Evolutionary conservation across 345 rosid species (phyloP).

Genomic region (Acer negundo): DNA sequence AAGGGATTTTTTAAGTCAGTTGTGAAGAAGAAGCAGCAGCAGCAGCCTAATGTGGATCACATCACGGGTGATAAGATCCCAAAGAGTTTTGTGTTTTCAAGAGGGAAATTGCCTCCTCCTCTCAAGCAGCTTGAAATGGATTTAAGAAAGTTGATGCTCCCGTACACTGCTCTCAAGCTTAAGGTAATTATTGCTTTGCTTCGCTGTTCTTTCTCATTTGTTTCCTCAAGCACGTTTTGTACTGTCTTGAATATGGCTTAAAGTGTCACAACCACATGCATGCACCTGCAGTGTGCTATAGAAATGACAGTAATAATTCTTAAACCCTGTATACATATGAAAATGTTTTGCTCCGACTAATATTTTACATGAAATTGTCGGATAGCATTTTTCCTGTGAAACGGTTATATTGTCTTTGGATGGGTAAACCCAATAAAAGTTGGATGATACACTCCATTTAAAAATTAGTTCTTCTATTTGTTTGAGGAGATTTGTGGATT

Average conservation of each 20-base stretch:
- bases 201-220: not conserved
- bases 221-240: not conserved
- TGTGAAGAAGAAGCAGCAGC: constrained; percentile 46
- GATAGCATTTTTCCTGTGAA: not conserved
- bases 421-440: not conserved
- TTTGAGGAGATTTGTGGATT: not conserved
- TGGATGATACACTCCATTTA: not conserved
- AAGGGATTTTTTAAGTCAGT: constrained; percentile 64
- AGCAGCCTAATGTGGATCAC: constrained; percentile 54
- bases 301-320: not conserved
- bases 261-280: not conserved
- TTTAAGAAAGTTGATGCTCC: constrained; percentile 92
- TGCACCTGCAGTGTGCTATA: not conserved
- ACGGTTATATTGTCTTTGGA: not conserved
- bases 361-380: not conserved
- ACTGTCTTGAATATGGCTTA: not conserved
- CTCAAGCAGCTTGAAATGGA: constrained; percentile 87
- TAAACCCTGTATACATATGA: not conserved
- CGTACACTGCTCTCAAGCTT: constrained; percentile 86
- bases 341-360: not conserved
- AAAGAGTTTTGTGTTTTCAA: constrained; percentile 82
- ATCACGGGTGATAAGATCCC: constrained; percentile 88
- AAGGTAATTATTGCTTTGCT: constrained; percentile 42
- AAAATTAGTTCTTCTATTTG: not conserved
- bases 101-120: constrained; percentile 82